phyloP scores from a whole-genome alignment of 75 land plant species.

The Pinus taeda region DNA sequence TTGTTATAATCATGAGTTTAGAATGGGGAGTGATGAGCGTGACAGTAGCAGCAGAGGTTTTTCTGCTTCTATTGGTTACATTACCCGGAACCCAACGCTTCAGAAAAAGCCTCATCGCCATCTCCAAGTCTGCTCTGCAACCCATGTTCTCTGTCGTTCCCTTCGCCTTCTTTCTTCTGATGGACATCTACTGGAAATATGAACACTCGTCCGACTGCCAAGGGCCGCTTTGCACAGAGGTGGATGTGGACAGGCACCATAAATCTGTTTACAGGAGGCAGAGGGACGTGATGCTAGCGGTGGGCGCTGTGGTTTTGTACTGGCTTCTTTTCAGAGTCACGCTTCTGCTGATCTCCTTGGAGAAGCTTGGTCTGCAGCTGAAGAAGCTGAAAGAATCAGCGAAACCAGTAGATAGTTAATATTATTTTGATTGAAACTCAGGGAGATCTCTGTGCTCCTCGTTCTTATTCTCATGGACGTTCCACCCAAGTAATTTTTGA shows the following conservation, averaged over 20 bases:
- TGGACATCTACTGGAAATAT: slow-evolving; percentile 54
- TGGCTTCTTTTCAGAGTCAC: slow-evolving; percentile 46
- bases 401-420: no score
- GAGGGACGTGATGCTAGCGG: slow-evolving; percentile 37
- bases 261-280: slow-evolving; percentile 40
- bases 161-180: slow-evolving; percentile 28
- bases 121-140: slow-evolving; percentile 25
- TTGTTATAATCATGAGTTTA: slow-evolving; percentile 26
- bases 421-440: no score
- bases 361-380: slow-evolving; percentile 28
- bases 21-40: slow-evolving; percentile 40
- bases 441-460: no score
- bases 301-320: slow-evolving; percentile 32
- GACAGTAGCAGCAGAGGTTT: slow-evolving; percentile 29
- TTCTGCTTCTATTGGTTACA: slow-evolving; percentile 32
- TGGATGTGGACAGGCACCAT: slow-evolving; percentile 10
- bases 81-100: slow-evolving; percentile 31
- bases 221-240: slow-evolving; percentile 21
- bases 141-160: slow-evolving; percentile 47
- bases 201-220: slow-evolving; percentile 23
- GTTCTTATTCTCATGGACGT: no score
- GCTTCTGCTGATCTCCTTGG: slow-evolving; percentile 33
- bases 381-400: slow-evolving; percentile 16
- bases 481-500: no score
- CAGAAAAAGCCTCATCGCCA: slow-evolving; percentile 28